Percentiles rank a stretch among this genome's conserved stretches.
These are phyloP conservation scores for Bolboschoenus planiculmis DNA, from an alignment of 176 grass and related monocot species.

Conservation along the genomic window DNA sequence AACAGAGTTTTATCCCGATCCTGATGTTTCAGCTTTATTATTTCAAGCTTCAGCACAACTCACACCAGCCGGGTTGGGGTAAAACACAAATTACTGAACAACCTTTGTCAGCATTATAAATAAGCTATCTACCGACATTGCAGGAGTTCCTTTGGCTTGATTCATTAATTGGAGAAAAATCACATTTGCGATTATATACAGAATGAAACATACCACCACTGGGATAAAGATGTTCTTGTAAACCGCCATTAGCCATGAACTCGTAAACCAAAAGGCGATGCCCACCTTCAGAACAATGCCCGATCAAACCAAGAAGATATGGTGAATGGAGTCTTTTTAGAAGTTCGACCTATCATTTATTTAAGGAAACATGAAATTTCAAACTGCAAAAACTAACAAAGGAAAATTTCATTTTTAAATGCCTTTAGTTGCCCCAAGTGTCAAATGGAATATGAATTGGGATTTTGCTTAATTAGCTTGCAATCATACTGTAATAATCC, in stretches of 20 bases:
- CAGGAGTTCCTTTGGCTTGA: neutral
- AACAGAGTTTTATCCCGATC: neutral
- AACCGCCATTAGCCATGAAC: constrained; percentile 96
- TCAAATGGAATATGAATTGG: neutral
- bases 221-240: constrained; percentile 98
- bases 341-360: constrained; percentile 65
- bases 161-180: neutral
- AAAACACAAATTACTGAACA: neutral
- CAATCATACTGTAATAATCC: neutral
- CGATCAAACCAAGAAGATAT: constrained; percentile 66
- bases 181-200: neutral
- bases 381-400: neutral
- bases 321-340: constrained; percentile 71
- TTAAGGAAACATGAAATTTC: neutral
- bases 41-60: neutral
- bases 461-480: neutral
- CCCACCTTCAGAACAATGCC: constrained; percentile 79
- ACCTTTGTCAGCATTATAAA: neutral
- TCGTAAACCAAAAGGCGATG: constrained; percentile 89
- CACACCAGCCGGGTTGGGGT: neutral
- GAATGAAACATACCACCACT: constrained; percentile 42
- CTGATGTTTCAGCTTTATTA: neutral
- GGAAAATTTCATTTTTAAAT: neutral
- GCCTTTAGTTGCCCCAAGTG: neutral
- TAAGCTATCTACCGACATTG: neutral